A percentile compares a stretch with the other conserved stretches of the same genome.
Conservation (phyloP, 192 early-diverging fungal genomes). For the Entomortierella chlamydospora region DNA sequence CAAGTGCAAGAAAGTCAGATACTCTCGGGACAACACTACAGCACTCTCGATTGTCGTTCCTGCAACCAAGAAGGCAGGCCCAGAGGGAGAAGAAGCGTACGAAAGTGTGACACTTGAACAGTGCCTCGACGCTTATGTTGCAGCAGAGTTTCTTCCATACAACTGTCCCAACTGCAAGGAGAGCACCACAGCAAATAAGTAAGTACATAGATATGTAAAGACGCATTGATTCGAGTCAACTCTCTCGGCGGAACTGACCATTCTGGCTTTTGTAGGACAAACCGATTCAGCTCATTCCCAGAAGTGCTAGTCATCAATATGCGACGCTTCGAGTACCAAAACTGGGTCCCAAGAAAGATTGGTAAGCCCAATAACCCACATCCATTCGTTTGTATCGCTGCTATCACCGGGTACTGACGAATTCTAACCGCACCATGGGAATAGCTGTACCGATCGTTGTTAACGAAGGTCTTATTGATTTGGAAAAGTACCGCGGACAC, state of each 20-base stretch:
- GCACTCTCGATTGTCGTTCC: slow-evolving; percentile 78
- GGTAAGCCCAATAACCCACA: slow-evolving; percentile 40
- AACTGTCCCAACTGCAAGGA: slow-evolving; percentile 71
- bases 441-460: slow-evolving; percentile 69
- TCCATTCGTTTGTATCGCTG: not conserved
- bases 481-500: slow-evolving; percentile 76
- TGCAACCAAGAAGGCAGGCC: slow-evolving; percentile 59
- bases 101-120: slow-evolving; percentile 71
- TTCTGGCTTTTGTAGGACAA: slow-evolving; percentile 51
- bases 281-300: slow-evolving; percentile 80
- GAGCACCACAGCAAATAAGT: slow-evolving; percentile 70
- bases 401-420: too few relatives aligned
- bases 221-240: not conserved
- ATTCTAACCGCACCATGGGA: too few relatives aligned
- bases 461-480: slow-evolving; percentile 62
- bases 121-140: slow-evolving; percentile 73
- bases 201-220: not conserved
- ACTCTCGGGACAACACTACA: slow-evolving; percentile 64
- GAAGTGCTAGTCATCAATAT: slow-evolving; percentile 78
- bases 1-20: slow-evolving; percentile 86
- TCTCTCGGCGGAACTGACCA: not conserved
- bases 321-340: slow-evolving; percentile 79
- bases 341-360: slow-evolving; percentile 84
- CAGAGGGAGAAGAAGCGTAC: slow-evolving; percentile 50
- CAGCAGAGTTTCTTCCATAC: slow-evolving; percentile 69